Conservation (phyloP, 352 stramenopile genomes). For the Pythium aquatile region DNA sequence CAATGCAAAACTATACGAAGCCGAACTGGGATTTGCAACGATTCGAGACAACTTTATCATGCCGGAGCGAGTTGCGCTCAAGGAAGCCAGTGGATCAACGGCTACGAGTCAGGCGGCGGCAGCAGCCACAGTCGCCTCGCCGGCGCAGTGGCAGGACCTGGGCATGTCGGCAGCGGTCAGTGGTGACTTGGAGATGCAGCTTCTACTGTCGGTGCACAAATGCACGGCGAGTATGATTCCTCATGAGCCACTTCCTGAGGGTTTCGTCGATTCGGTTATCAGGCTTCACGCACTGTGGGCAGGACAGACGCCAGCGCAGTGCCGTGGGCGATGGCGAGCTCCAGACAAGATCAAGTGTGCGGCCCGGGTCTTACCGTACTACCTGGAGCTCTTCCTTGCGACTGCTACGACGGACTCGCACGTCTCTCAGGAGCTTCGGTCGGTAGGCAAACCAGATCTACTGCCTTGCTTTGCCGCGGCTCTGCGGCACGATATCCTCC, state of each 20-base stretch:
- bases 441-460: conserved; percentile 8
- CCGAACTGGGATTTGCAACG: conserved; percentile 41
- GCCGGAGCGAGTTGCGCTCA: conserved; percentile 48
- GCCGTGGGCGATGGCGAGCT: conserved; percentile 13
- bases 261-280: conserved; percentile 34
- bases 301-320: conserved; percentile 1
- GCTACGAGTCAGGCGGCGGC: background rate
- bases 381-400: conserved; percentile 23
- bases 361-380: conserved; percentile 18
- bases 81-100: conserved; percentile 26
- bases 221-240: conserved; percentile 38
- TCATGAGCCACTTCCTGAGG: conserved; percentile 40
- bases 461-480: conserved; percentile 35
- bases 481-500: conserved; percentile 39
- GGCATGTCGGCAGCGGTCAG: conserved; percentile 7
- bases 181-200: conserved; percentile 38
- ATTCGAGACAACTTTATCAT: conserved; percentile 61
- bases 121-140: conserved; percentile 20
- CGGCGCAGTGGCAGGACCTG: conserved; percentile 30
- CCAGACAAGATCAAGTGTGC: conserved; percentile 16
- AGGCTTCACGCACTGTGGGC: conserved; percentile 35
- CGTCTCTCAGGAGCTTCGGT: background rate
- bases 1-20: conserved; percentile 37
- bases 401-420: conserved; percentile 9
- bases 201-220: conserved; percentile 30